Percentiles rank a stretch among this genome's conserved stretches.
phyloP scores from a whole-genome alignment of 768 basidiomycete species.

The Lactarius indigo region DNA sequence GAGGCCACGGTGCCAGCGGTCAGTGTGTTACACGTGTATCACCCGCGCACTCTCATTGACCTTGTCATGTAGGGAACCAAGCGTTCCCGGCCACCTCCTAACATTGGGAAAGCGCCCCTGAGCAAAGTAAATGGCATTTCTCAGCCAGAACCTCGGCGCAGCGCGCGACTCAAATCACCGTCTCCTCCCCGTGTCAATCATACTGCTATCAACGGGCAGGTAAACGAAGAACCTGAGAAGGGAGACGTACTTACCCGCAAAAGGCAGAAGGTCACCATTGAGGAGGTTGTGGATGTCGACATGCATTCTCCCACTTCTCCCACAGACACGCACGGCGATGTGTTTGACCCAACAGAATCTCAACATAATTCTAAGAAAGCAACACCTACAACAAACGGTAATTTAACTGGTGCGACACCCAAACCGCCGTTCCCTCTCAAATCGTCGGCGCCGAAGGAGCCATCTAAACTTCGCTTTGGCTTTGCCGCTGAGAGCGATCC shows the following conservation, averaged over 20 bases:
- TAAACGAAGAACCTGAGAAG: conserved; percentile 38
- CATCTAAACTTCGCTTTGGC: conserved; percentile 74
- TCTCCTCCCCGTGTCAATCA: conserved; percentile 18
- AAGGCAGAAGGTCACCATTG: conserved; percentile 40
- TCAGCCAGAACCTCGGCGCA: conserved; percentile 26
- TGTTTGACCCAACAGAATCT: conserved; percentile 40
- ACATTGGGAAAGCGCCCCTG: conserved; percentile 40
- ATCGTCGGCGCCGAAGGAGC: conserved; percentile 63
- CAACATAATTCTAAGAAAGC: conserved; percentile 23
- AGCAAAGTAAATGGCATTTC: conserved; percentile 20
- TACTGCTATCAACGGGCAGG: conserved; percentile 10
- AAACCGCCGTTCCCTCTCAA: conserved; percentile 38
- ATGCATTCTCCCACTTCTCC: conserved; percentile 29
- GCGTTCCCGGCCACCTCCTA: conserved; percentile 66
- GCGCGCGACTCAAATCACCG: conserved; percentile 27
- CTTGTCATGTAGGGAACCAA: conserved; percentile 59
- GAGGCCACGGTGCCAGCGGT: conserved; percentile 68
- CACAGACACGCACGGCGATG: conserved; percentile 32
- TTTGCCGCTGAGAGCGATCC: conserved; percentile 49
- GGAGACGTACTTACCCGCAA: conserved; percentile 41
- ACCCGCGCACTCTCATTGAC: conserved; percentile 7
- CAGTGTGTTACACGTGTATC: conserved; percentile 45
- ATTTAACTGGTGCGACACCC: conserved; percentile 25
- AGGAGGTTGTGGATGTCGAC: conserved; percentile 37
- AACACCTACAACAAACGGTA: conserved; percentile 24